phyloP scores from a whole-genome alignment of 1,139 yeast species.

The Debaryomycetaceae sp. region DNA sequence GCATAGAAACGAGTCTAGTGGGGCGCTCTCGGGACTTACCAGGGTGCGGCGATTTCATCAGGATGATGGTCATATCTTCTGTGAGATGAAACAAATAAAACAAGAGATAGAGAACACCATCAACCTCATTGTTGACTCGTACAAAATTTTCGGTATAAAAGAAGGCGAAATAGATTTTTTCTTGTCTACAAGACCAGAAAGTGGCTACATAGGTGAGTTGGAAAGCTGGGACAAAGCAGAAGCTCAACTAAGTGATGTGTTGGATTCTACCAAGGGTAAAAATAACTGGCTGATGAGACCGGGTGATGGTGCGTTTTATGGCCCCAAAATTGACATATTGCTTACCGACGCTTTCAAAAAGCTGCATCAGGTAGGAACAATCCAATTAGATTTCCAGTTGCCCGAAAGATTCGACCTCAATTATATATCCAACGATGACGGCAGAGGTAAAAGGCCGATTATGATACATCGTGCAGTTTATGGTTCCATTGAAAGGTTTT shows the following conservation, averaged over 20 bases:
- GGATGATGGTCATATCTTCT: constrained; percentile 97
- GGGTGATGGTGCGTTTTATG: constrained; percentile 98
- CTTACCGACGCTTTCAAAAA: constrained; percentile 80
- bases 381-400: constrained; percentile 92
- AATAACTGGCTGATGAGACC: constrained; percentile 70
- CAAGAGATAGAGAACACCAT: constrained; percentile 73
- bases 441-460: constrained; percentile 64
- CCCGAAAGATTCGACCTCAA: constrained; percentile 80
- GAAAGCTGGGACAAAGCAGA: constrained; percentile 89
- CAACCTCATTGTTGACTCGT: constrained; percentile 72
- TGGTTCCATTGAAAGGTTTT: constrained; percentile 89
- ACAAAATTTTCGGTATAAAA: constrained; percentile 70
- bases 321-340: constrained; percentile 89
- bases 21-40: constrained; percentile 91
- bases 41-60: constrained; percentile 97
- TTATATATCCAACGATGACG: constrained; percentile 52
- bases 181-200: constrained; percentile 86
- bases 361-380: constrained; percentile 92
- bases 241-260: constrained; percentile 58
- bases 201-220: constrained; percentile 75
- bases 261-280: constrained; percentile 52
- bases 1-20: constrained; percentile 93
- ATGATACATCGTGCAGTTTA: constrained; percentile 94
- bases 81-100: constrained; percentile 77
- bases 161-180: constrained; percentile 57